Base-by-base conservation (phyloP, 768 basidiomycete genomes). In the Goffeauzyma gilvescens region DNA sequence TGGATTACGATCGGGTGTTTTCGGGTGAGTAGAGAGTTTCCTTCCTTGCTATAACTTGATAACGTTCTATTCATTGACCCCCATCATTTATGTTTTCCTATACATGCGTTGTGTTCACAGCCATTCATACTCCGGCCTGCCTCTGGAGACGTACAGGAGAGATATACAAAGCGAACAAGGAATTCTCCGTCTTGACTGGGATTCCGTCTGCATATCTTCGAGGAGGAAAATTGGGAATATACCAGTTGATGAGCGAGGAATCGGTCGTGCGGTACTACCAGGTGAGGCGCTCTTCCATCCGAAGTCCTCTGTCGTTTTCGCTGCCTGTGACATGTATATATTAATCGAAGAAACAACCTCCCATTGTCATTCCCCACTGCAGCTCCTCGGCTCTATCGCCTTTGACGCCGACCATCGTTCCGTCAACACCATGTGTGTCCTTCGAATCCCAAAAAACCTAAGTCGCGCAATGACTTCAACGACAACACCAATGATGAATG, bases 221-320 rank as follows among this genome's bases (percentile, higher is more conserved):
- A 12, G 57, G 84, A 71, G 90, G 90, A 3, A 79, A 84, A 27
- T 65, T 93, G 18, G 90, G 87, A 56, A 93, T 98, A 44, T 96
- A 93, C 65, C 90, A 96, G 62, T 73, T 96, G 36, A 93, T 98
- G 89, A 81, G 87, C 1, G 90, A 98, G 63, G 87, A 90, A 59
- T 80, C 78, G 1, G 86, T 87, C 2, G 87, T 93, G 31, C 86
- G 89, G 59, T 95, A 93, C 56, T 95, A 86, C 85, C 89, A 96
- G 76, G 85, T 80, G 26, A 31, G 72, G n/a, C n/a, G n/a, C n/a
- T n/a, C n/a, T n/a, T n/a, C n/a, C n/a, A n/a, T 53, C 20, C 27
- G 17, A 31, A 18, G 55, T 45, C 26, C 20, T 15, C 21, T 10
- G 10, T 8, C 22, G 18, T 25, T 49, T 14, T 13, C 23, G 25